phyloP scores from a whole-genome alignment of 1,139 yeast genomes.

The Saccharomycopsis hybrid region DNA sequence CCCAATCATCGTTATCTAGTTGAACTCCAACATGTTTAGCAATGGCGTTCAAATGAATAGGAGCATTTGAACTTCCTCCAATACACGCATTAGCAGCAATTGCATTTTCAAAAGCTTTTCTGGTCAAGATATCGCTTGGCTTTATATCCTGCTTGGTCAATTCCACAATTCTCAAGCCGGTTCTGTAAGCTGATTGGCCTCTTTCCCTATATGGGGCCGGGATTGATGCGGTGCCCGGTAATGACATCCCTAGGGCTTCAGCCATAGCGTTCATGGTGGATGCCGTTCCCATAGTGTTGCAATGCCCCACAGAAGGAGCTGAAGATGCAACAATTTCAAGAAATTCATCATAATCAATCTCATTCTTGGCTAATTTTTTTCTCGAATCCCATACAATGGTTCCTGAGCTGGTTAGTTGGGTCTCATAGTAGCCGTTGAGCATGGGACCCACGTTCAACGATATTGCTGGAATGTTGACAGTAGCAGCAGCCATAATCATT shows the following conservation, averaged over 20 bases:
- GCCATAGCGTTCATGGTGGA: constrained; percentile 98
- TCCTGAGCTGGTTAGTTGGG: constrained; percentile 26
- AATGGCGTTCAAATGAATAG: constrained; percentile 82
- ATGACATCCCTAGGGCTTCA: constrained; percentile 89
- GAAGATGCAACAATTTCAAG: constrained; percentile 80
- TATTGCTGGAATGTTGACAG: constrained; percentile 30
- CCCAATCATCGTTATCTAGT: constrained; percentile 92
- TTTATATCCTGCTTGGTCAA: constrained; percentile 66
- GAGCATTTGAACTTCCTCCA: constrained; percentile 98
- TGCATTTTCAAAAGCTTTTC: constrained; percentile 87
- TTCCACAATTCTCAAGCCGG: constrained; percentile 80
- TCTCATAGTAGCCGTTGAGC: constrained; percentile 28
- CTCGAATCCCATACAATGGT: constrained; percentile 26
- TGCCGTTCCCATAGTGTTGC: constrained; percentile 99
- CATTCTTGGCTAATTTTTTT: constrained; percentile 20
- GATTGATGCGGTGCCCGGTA: constrained; percentile 88
- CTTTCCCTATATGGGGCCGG: constrained; percentile 85
- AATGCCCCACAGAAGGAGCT: constrained; percentile 98
- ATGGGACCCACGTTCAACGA: constrained; percentile 34
- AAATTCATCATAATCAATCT: constrained; percentile 73
- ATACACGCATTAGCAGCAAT: constrained; percentile 89
- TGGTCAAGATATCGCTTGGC: constrained; percentile 91
- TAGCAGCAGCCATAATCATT: constrained; percentile 31
- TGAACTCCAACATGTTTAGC: constrained; percentile 90
- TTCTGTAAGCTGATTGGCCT: constrained; percentile 68